phyloP scores from a whole-genome alignment of 805 yeast genomes.

The Ogataea henricii region DNA sequence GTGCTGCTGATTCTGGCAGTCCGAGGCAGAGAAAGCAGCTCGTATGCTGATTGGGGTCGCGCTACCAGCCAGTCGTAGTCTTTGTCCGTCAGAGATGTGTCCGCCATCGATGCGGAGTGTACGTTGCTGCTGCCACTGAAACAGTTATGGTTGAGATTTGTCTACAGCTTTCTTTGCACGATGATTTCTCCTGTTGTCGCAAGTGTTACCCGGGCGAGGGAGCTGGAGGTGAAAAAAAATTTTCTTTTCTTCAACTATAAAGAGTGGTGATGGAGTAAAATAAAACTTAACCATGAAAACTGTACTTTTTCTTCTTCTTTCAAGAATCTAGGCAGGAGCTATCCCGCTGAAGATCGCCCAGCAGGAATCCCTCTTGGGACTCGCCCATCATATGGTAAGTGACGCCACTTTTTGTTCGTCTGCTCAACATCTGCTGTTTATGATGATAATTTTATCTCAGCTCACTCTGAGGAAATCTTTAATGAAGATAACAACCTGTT shows the following conservation, averaged over 20 bases:
- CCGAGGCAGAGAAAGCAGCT: conserved; percentile 13
- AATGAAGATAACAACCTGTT: conserved; percentile 50
- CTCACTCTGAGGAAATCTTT: conserved; percentile 50
- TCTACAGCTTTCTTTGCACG: too few relatives aligned
- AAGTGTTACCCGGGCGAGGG: not conserved
- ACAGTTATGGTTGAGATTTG: too few relatives aligned
- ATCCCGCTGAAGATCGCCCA: too few relatives aligned
- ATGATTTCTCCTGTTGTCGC: not conserved
- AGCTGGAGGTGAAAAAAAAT: not conserved
- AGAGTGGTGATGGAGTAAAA: not conserved
- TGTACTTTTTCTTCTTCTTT: conserved; percentile 1
- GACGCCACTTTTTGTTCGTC: conserved; percentile 1
- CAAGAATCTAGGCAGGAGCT: too few relatives aligned
- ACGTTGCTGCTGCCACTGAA: not conserved
- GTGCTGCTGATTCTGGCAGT: not conserved
- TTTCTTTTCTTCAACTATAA: conserved; percentile 3
- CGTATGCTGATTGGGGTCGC: conserved; percentile 20
- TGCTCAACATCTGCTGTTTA: conserved; percentile 17
- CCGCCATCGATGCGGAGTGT: not conserved
- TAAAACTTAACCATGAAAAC: not conserved
- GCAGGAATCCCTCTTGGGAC: too few relatives aligned
- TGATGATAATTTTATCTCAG: conserved; percentile 58
- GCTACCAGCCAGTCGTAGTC: conserved; percentile 26
- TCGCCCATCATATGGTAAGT: conserved; percentile 2
- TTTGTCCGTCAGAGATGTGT: conserved; percentile 12